Conservation (phyloP, 768 basidiomycete species). For the Leccinum barrowsii region DNA sequence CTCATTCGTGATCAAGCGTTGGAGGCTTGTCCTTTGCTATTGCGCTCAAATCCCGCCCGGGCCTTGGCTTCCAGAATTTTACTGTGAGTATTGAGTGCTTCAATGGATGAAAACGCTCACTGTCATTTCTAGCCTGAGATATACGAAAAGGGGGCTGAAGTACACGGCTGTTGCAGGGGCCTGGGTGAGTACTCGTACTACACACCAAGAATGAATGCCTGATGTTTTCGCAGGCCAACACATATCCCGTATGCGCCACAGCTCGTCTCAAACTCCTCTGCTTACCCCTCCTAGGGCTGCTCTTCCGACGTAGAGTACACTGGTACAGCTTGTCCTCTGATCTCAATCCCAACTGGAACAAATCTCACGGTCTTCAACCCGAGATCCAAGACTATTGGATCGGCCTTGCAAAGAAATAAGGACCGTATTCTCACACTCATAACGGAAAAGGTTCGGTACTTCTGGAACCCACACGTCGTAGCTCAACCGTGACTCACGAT, state of each 20-base stretch:
- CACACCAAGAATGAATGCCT: not conserved
- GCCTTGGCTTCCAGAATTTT: slow-evolving; percentile 38
- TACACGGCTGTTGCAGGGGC: slow-evolving; percentile 56
- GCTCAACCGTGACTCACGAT: too few relatives aligned
- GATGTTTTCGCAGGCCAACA: slow-evolving; percentile 26
- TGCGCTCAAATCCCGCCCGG: slow-evolving; percentile 36
- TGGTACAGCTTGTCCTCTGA: slow-evolving; percentile 50
- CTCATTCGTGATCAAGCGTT: slow-evolving; percentile 25
- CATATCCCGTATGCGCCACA: slow-evolving; percentile 20
- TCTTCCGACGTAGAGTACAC: slow-evolving; percentile 40
- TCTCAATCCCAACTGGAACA: slow-evolving; percentile 42
- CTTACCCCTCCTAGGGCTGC: slow-evolving; percentile 34
- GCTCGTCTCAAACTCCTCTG: not conserved
- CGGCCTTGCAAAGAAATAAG: slow-evolving; percentile 40
- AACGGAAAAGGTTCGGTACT: too few relatives aligned
- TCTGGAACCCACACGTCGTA: too few relatives aligned
- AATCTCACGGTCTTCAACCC: slow-evolving; percentile 38
- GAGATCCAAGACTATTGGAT: slow-evolving; percentile 45
- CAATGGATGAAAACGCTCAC: not conserved
- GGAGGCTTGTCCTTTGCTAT: slow-evolving; percentile 45
- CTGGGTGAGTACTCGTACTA: slow-evolving; percentile 35
- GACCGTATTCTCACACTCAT: not conserved
- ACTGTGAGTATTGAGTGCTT: slow-evolving; percentile 29
- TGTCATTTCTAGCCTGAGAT: slow-evolving; percentile 28
- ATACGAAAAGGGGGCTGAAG: slow-evolving; percentile 41